A percentile compares a stretch with the other conserved stretches of the same genome.
These are phyloP conservation scores for Suhomyces choctaworum DNA, from an alignment of 1,139 yeast species.

Conservation along the genomic window DNA sequence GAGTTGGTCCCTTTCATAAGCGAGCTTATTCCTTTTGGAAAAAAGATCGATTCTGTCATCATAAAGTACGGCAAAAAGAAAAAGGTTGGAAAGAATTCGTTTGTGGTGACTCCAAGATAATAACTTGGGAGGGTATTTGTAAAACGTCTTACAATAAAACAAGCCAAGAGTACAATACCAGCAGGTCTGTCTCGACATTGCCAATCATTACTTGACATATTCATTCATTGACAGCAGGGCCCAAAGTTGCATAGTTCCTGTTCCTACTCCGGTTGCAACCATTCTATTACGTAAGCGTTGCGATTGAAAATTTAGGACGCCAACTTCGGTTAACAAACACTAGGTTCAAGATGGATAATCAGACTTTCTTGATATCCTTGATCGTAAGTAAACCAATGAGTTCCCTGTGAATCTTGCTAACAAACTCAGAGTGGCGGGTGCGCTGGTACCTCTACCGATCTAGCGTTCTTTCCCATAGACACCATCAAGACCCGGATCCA, in stretches of 20 bases:
- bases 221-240: too few relatives aligned
- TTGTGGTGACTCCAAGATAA: slow-evolving; percentile 15
- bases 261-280: not conserved
- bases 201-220: too few relatives aligned
- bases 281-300: slow-evolving; percentile 6
- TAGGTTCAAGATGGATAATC: slow-evolving; percentile 26
- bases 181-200: too few relatives aligned
- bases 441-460: slow-evolving; percentile 94
- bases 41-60: slow-evolving; percentile 68
- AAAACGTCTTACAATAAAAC: too few relatives aligned
- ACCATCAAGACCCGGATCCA: slow-evolving; percentile 91
- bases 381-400: slow-evolving; percentile 24
- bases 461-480: slow-evolving; percentile 94
- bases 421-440: slow-evolving; percentile 81
- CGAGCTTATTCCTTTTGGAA: slow-evolving; percentile 53
- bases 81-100: slow-evolving; percentile 48
- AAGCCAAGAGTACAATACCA: too few relatives aligned
- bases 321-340: too few relatives aligned
- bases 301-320: too few relatives aligned
- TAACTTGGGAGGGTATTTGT: not conserved
- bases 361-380: slow-evolving; percentile 27
- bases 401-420: slow-evolving; percentile 12
- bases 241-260: too few relatives aligned
- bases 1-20: slow-evolving; percentile 72
- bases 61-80: slow-evolving; percentile 76